phyloP scores from a whole-genome alignment of 768 basidiomycete species.

The Boletus reticuloceps region DNA sequence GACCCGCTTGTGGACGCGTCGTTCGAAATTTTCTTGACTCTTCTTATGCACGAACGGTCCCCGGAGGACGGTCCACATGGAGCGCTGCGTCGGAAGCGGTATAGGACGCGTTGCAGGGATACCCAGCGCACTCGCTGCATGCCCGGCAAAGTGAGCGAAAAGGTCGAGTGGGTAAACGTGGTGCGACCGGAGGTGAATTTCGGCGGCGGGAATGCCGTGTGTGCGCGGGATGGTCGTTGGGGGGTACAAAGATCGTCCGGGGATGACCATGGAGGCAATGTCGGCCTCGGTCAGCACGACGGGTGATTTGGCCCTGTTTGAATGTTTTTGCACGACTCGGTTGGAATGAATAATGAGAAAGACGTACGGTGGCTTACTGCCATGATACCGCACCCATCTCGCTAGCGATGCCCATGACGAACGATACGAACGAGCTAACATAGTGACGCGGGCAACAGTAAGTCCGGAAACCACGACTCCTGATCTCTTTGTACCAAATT shows the following conservation, averaged over 20 bases:
- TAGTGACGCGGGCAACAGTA: slow-evolving; percentile 12
- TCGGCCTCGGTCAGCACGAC: slow-evolving; percentile 36
- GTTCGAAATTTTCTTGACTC: slow-evolving; percentile 92
- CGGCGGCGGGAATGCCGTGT: slow-evolving; percentile 74
- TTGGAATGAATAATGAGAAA: not conserved
- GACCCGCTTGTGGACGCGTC: slow-evolving; percentile 75
- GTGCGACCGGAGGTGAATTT: slow-evolving; percentile 82
- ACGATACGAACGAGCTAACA: slow-evolving; percentile 31
- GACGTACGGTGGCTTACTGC: slow-evolving; percentile 13
- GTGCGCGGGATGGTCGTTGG: slow-evolving; percentile 59
- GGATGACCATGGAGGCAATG: slow-evolving; percentile 53
- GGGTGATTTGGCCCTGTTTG: slow-evolving; percentile 2
- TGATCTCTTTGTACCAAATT: too few relatives aligned
- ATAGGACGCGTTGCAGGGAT: slow-evolving; percentile 71
- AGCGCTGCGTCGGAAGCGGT: slow-evolving; percentile 69
- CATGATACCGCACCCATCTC: slow-evolving; percentile 22
- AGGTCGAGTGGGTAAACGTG: slow-evolving; percentile 63
- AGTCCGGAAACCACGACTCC: too few relatives aligned
- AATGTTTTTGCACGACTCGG: not conserved
- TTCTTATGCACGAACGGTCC: slow-evolving; percentile 93
- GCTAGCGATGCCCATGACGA: slow-evolving; percentile 15
- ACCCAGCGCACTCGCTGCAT: slow-evolving; percentile 81
- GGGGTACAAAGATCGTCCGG: slow-evolving; percentile 56
- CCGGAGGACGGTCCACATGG: slow-evolving; percentile 81
- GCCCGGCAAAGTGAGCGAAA: slow-evolving; percentile 79